A percentile compares a stretch with the other conserved stretches of the same genome.
Evolutionary conservation across 768 basidiomycete genomes (phyloP).

Genomic region (Mycena capillaripes): DNA sequence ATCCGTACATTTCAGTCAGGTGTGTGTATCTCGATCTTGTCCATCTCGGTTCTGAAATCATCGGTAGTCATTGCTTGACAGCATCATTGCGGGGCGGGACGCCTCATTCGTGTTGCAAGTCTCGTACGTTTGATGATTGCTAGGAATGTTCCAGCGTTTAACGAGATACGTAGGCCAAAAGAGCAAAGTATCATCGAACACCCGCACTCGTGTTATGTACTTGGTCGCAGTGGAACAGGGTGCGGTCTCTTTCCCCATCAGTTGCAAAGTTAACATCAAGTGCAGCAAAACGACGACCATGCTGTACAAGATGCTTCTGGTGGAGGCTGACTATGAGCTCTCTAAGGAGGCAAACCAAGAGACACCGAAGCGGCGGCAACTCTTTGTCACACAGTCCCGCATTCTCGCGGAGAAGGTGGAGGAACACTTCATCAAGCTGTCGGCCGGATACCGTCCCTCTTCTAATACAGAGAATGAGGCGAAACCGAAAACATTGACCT

Average conservation of each 20-base stretch:
- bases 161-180: slow-evolving; percentile 46
- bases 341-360: slow-evolving; percentile 38
- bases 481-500: slow-evolving; percentile 36
- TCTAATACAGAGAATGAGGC: not conserved
- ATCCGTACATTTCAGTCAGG: slow-evolving; percentile 58
- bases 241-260: slow-evolving; percentile 41
- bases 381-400: slow-evolving; percentile 81
- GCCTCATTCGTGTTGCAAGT: slow-evolving; percentile 59
- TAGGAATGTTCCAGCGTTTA: not conserved
- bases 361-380: slow-evolving; percentile 65
- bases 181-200: slow-evolving; percentile 74
- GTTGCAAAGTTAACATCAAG: not conserved
- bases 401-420: slow-evolving; percentile 79
- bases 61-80: slow-evolving; percentile 49
- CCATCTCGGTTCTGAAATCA: not conserved
- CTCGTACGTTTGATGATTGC: slow-evolving; percentile 48
- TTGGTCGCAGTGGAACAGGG: slow-evolving; percentile 85
- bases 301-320: slow-evolving; percentile 81
- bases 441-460: slow-evolving; percentile 41
- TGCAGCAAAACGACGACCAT: slow-evolving; percentile 64
- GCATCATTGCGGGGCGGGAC: slow-evolving; percentile 66
- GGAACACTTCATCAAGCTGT: slow-evolving; percentile 70
- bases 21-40: slow-evolving; percentile 42
- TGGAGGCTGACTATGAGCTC: slow-evolving; percentile 68
- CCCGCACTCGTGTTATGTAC: slow-evolving; percentile 71